Conservation (phyloP, 495 filamentous ascomycete species). For the Hyaloscypha bicolor region DNA sequence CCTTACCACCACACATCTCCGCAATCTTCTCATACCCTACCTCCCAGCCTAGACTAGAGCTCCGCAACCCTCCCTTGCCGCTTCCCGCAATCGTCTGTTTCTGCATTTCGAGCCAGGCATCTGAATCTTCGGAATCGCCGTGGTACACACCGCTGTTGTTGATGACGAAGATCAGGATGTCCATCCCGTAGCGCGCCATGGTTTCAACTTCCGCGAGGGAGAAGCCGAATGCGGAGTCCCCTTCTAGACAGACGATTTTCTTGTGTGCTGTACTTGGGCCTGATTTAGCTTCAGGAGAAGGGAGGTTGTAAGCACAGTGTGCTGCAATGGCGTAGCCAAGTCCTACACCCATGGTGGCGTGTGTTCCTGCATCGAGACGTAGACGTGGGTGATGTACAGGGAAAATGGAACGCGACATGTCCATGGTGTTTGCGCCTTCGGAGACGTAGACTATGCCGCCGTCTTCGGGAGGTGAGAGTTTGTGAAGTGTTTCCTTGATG, state of each 20-base stretch:
- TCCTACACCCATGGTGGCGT: constrained; percentile 71
- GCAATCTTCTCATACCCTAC: constrained; percentile 62
- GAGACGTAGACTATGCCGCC: constrained; percentile 63
- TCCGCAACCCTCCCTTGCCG: constrained; percentile 45
- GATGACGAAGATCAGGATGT: constrained; percentile 62
- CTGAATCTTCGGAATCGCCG: constrained; percentile 45
- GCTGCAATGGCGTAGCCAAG: constrained; percentile 67
- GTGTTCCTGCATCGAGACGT: constrained; percentile 64
- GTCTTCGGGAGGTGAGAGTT: constrained; percentile 41
- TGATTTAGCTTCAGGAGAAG: constrained; percentile 34
- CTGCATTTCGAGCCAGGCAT: constrained; percentile 39
- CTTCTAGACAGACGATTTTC: constrained; percentile 64
- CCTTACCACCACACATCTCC: constrained; percentile 57
- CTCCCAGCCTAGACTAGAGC: constrained; percentile 60
- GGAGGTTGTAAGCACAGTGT: constrained; percentile 59
- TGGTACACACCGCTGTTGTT: constrained; percentile 70
- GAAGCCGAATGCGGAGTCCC: constrained; percentile 66
- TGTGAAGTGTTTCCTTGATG: constrained; percentile 48
- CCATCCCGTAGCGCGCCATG: constrained; percentile 63
- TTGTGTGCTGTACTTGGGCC: constrained; percentile 46
- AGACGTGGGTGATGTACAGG: constrained; percentile 59
- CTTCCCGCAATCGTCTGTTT: constrained; percentile 36
- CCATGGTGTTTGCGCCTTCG: constrained; percentile 71
- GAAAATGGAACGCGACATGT: constrained; percentile 65
- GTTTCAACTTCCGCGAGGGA: constrained; percentile 66